phyloP scores from a whole-genome alignment of 192 early-diverging fungal genomes.

The Podila epigama region DNA sequence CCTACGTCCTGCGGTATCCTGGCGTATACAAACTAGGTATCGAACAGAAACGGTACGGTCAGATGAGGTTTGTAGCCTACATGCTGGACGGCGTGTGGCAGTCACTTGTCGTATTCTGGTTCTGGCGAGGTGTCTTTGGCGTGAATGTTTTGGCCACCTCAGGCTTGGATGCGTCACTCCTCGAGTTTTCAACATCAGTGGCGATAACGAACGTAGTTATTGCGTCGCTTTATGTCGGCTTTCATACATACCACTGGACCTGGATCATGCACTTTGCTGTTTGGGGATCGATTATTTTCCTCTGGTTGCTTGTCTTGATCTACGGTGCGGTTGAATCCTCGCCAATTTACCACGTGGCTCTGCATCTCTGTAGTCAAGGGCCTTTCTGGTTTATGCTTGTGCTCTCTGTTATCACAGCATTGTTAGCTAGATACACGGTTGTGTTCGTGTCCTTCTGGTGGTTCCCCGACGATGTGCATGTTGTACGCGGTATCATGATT shows the following conservation, averaged over 20 bases:
- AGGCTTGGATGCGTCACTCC: constrained; percentile 48
- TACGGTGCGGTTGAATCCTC: constrained; percentile 67
- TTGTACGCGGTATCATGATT: constrained; percentile 63
- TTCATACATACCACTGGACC: constrained; percentile 89
- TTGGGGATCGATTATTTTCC: constrained; percentile 68
- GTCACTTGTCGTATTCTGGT: constrained; percentile 87
- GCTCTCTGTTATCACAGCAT: constrained; percentile 70
- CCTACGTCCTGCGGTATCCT: constrained; percentile 63
- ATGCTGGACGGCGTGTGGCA: constrained; percentile 93
- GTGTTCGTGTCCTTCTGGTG: constrained; percentile 73
- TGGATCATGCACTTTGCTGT: constrained; percentile 75
- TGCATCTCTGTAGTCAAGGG: constrained; percentile 66
- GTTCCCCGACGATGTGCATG: constrained; percentile 71
- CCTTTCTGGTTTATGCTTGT: constrained; percentile 80
- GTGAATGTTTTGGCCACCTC: constrained; percentile 12
- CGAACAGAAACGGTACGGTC: constrained; percentile 80
- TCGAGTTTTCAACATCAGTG: constrained; percentile 82
- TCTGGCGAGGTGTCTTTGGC: constrained; percentile 70
- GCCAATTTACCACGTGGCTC: constrained; percentile 74
- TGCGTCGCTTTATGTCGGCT: constrained; percentile 80
- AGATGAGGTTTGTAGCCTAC: constrained; percentile 86
- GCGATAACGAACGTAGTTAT: constrained; percentile 80
- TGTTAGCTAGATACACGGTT: constrained; percentile 74
- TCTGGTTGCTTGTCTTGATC: constrained; percentile 70
- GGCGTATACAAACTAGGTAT: constrained; percentile 87